Evolutionary conservation across 2,329 filamentous ascomycete genomes (phyloP).

Genomic region (Colletotrichum noveboracense): DNA sequence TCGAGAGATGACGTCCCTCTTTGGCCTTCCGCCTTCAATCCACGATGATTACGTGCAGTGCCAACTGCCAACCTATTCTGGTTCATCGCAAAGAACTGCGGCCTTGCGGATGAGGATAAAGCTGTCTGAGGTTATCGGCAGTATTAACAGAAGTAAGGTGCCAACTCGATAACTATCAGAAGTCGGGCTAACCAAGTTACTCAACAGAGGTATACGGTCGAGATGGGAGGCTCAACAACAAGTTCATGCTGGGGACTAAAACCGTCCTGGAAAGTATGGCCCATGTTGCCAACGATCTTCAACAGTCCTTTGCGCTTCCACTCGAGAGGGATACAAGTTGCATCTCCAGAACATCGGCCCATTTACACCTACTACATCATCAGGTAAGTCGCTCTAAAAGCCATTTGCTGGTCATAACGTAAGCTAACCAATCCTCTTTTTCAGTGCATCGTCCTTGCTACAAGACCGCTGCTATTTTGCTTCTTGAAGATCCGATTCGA

Average conservation of each 20-base stretch:
- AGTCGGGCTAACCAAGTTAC: not conserved
- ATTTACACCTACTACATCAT: conserved; percentile 37
- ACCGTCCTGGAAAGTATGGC: conserved; percentile 33
- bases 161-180: not conserved
- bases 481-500: conserved; percentile 36
- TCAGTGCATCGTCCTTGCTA: conserved; percentile 37
- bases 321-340: conserved; percentile 35
- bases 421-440: not conserved
- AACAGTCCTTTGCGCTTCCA: conserved; percentile 31
- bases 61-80: conserved; percentile 34
- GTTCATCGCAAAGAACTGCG: conserved; percentile 28
- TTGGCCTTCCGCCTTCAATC: conserved; percentile 55
- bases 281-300: conserved; percentile 32
- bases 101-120: conserved; percentile 37
- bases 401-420: no score
- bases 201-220: conserved; percentile 33
- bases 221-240: conserved; percentile 32
- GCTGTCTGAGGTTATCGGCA: conserved; percentile 33
- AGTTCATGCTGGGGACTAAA: conserved; percentile 35
- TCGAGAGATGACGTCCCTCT: conserved; percentile 57
- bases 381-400: conserved; percentile 25
- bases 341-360: conserved; percentile 33
- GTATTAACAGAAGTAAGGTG: conserved; percentile 32
- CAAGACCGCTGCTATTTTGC: conserved; percentile 34
- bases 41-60: conserved; percentile 56